phyloP scores from a whole-genome alignment of 1,284 basidiomycete genomes.

The Austropuccinia psidii region DNA sequence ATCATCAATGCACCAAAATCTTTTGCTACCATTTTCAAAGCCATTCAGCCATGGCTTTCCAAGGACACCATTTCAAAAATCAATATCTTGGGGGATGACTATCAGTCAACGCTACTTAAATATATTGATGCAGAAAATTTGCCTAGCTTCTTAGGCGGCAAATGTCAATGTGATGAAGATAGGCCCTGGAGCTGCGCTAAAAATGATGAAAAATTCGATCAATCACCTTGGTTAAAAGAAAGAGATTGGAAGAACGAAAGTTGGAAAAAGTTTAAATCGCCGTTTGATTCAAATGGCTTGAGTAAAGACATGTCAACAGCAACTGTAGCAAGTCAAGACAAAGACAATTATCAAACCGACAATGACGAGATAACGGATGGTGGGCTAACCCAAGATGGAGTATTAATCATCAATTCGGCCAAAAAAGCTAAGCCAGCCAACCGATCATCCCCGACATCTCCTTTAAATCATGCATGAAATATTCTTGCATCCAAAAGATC shows the following conservation, averaged over 20 bases:
- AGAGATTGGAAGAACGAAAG: slow-evolving; percentile 18
- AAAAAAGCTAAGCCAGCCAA: too few species aligned
- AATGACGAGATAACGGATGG: slow-evolving; percentile 3
- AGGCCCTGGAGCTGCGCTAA: not conserved
- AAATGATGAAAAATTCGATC: slow-evolving; percentile 23
- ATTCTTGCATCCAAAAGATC: too few species aligned
- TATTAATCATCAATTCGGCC: slow-evolving; percentile 35
- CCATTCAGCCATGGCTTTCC: slow-evolving; percentile 30
- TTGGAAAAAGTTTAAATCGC: slow-evolving; percentile 24
- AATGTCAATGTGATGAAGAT: slow-evolving; percentile 19
- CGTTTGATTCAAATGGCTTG: too few species aligned
- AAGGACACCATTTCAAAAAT: slow-evolving; percentile 36
- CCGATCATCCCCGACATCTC: too few species aligned
- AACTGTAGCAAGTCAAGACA: too few species aligned
- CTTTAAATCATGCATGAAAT: too few species aligned
- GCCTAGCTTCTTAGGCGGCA: slow-evolving; percentile 28
- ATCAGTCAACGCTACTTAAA: slow-evolving; percentile 22
- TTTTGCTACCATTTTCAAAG: slow-evolving; percentile 35
- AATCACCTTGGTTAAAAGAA: slow-evolving; percentile 31
- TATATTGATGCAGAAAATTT: slow-evolving; percentile 28
- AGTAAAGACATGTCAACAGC: too few species aligned
- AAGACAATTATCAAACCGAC: too few species aligned
- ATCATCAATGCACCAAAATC: slow-evolving; percentile 32
- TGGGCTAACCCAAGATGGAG: slow-evolving; percentile 21
- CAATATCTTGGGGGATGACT: slow-evolving; percentile 32